phyloP scores from a whole-genome alignment of 1,139 yeast genomes.

The Candida gigantensis region DNA sequence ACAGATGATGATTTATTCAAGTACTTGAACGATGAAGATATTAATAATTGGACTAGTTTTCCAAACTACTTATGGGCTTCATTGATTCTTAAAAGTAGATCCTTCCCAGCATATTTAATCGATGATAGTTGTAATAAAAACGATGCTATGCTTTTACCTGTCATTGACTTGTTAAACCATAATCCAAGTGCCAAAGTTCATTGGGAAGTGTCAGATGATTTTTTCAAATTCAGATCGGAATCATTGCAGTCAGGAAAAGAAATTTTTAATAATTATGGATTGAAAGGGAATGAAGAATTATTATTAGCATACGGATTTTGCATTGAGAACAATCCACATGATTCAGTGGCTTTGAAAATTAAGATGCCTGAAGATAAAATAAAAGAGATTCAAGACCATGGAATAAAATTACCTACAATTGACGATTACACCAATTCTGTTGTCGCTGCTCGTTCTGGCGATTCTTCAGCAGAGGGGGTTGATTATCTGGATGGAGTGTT shows the following conservation, averaged over 20 bases:
- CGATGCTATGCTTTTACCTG: conserved; percentile 72
- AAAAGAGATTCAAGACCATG: conserved; percentile 36
- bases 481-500: conserved; percentile 41
- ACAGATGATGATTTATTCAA: conserved; percentile 36
- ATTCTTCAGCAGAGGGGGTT: conserved; percentile 9
- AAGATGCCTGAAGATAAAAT: conserved; percentile 43
- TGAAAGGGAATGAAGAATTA: conserved; percentile 80
- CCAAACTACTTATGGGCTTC: conserved; percentile 74
- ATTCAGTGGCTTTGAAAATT: conserved; percentile 59
- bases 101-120: conserved; percentile 67
- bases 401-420: conserved; percentile 47
- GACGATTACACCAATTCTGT: conserved; percentile 50
- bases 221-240: conserved; percentile 34
- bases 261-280: conserved; percentile 80
- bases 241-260: conserved; percentile 39
- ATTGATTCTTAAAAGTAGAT: conserved; percentile 69
- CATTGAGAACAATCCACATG: conserved; percentile 59
- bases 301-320: conserved; percentile 71
- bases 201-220: conserved; percentile 49
- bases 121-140: conserved; percentile 28
- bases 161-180: conserved; percentile 80
- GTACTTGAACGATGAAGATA: conserved; percentile 24
- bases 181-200: conserved; percentile 58
- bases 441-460: conserved; percentile 16
- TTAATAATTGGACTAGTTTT: conserved; percentile 60